These are phyloP conservation scores for Edaphochlamys debaryana DNA, from an alignment of 139 green algal genomes.

Conservation along the genomic window DNA sequence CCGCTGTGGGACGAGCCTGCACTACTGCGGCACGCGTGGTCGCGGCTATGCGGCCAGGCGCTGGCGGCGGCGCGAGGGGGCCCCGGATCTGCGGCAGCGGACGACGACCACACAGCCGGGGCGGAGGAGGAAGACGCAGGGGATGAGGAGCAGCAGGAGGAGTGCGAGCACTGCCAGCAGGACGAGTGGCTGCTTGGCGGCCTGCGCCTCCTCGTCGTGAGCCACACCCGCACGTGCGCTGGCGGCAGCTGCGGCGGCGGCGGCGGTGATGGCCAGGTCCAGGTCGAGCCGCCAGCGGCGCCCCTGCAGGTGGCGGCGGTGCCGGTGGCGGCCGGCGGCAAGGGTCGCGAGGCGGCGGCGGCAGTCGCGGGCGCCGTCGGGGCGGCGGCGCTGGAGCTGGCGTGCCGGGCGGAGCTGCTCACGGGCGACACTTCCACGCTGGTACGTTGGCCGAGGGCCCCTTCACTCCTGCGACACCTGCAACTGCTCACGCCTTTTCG, in stretches of 20 bases:
- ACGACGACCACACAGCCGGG: not conserved
- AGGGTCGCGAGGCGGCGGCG: no score
- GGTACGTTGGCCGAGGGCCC: no score
- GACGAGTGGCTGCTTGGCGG: conserved; percentile 17
- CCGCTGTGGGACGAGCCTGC: not conserved
- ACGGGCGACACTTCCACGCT: no score
- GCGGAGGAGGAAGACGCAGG: not conserved
- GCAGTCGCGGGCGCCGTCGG: not conserved
- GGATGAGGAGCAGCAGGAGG: conserved; percentile 7
- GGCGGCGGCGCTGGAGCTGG: not conserved
- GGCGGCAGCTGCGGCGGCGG: no score
- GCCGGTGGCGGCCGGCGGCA: not conserved
- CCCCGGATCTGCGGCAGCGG: not conserved
- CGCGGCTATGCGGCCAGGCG: not conserved
- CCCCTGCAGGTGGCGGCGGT: not conserved
- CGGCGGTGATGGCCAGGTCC: not conserved
- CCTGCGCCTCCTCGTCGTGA: not conserved
- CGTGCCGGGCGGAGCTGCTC: conserved; percentile 12
- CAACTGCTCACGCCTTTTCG: no score
- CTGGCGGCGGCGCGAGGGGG: not conserved
- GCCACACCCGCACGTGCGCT: not conserved
- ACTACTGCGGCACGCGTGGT: not conserved
- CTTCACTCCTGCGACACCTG: no score
- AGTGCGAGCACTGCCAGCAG: conserved; percentile 27
- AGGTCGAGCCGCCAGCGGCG: not conserved